Evolutionary conservation across 176 grass and related monocot genomes (phyloP).

Genomic region (Themeda triandra): DNA sequence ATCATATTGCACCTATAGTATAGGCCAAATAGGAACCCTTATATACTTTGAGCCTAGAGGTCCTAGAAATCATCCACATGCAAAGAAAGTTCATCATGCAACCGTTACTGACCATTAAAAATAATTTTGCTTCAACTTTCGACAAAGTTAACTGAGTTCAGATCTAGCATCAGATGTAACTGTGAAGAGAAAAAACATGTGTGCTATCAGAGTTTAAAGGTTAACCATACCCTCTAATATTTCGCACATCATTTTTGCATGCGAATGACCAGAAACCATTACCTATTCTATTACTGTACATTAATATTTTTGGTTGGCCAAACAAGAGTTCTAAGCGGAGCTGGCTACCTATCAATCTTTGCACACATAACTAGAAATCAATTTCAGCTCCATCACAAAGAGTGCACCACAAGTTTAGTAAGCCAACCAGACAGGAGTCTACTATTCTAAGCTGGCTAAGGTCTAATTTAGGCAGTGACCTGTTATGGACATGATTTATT

Average conservation of each 20-base stretch:
- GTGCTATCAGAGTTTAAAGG: neutral
- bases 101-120: neutral
- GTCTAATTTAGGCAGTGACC: neutral
- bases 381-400: neutral
- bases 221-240: neutral
- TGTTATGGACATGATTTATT: neutral
- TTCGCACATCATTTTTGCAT: neutral
- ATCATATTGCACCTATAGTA: neutral
- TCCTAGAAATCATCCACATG: neutral
- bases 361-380: neutral
- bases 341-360: neutral
- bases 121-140: neutral
- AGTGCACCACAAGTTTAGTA: neutral
- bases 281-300: neutral
- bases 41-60: neutral
- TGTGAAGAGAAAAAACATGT: neutral
- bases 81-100: slow-evolving; percentile 5
- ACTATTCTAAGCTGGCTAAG: neutral
- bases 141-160: neutral
- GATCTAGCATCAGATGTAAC: neutral
- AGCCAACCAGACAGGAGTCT: neutral
- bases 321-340: neutral
- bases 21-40: neutral
- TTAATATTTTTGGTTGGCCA: neutral
- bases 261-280: neutral